Percentiles rank a stretch among this genome's conserved stretches.
Conservation (phyloP, 352 stramenopile genomes). For the Phytophthora pistaciae region DNA sequence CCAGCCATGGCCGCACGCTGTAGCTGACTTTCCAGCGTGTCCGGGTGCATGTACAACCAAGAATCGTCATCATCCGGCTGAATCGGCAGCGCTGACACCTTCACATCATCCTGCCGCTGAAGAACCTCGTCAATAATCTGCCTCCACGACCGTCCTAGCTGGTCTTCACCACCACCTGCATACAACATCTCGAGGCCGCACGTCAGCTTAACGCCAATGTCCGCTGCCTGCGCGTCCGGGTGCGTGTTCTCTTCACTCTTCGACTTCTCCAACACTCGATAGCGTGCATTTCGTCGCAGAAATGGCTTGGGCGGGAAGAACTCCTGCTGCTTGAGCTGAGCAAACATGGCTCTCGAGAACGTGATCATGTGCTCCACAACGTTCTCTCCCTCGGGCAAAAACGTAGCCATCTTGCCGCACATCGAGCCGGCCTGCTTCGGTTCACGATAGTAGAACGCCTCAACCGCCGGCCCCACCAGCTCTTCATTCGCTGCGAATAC, state of each 20-base stretch:
- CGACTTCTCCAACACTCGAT: conserved; percentile 18
- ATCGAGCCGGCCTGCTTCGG: conserved; percentile 53
- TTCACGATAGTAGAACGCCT: conserved; percentile 83
- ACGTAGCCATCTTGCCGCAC: conserved; percentile 65
- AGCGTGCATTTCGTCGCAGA: conserved; percentile 28
- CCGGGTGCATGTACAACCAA: conserved; percentile 82
- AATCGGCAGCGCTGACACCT: conserved; percentile 13
- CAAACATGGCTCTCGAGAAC: conserved; percentile 87
- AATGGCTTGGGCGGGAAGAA: conserved; percentile 79
- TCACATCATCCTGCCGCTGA: background rate
- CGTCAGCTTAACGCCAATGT: conserved; percentile 81
- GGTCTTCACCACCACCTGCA: conserved; percentile 47
- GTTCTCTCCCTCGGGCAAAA: conserved; percentile 35
- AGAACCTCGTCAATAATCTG: conserved; percentile 47
- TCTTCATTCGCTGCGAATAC: conserved; percentile 41
- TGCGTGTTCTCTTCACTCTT: conserved; percentile 17
- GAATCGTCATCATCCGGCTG: conserved; percentile 72
- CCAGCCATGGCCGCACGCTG: conserved; percentile 32
- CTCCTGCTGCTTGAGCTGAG: conserved; percentile 82
- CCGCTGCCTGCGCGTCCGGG: conserved; percentile 43
- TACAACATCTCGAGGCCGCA: conserved; percentile 85
- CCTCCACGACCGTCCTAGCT: conserved; percentile 52
- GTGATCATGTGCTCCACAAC: conserved; percentile 49
- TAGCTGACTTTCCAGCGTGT: conserved; percentile 78
- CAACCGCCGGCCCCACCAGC: conserved; percentile 58